Evolutionary conservation across 352 stramenopile species (phyloP), one percentile per base, ranked within the genome.

Genomic region (Phytophthora parvispora): DNA sequence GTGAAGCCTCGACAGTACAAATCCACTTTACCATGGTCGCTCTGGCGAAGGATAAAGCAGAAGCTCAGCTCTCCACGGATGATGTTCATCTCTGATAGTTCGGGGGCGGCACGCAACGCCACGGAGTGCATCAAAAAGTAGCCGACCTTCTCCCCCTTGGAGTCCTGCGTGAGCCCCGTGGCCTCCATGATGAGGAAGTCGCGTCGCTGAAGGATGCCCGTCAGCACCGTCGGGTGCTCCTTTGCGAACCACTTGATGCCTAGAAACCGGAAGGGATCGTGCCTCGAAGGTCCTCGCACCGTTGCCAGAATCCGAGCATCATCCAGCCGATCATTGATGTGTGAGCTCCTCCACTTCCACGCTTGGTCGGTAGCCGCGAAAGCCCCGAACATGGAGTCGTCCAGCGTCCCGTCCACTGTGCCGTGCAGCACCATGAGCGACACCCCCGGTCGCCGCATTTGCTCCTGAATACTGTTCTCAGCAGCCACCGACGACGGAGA

Each of bases 171-270:
- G 8, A 75, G 55, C 7, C 82, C 81, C 2, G 74, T 82, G 2
- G 72, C 79, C 31, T 90, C 81, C 29, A 86, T 50, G 43, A 88
- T 74, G 7, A 88, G 51, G 28, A 85, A 83, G 40, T 90, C 81
- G 4, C 81, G 74, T 4, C 64, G 77, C 16, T 83, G 72, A 49
- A 86, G 66, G 24, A 89, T 73, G 2, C 74, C 78, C 45, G 67
- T 67, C 13, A 89, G 36, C 16, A 82, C 57, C 1, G 67, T 60
- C 4, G 81, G 71, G 13, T 83, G 54, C 38, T 86, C 77, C 56
- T 82, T 84, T 10, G 75, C 75, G 60, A 87, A 83, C 81, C 81
- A 90, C 59, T 90, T 90, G 64, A 90, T 71, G 6, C 72, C 78
- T 12, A 86, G 53, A 53, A 80, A 90, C 6, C 75, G 72, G 65